Conservation (phyloP, 768 basidiomycete genomes). For the Leucocoprinus leucothites region DNA sequence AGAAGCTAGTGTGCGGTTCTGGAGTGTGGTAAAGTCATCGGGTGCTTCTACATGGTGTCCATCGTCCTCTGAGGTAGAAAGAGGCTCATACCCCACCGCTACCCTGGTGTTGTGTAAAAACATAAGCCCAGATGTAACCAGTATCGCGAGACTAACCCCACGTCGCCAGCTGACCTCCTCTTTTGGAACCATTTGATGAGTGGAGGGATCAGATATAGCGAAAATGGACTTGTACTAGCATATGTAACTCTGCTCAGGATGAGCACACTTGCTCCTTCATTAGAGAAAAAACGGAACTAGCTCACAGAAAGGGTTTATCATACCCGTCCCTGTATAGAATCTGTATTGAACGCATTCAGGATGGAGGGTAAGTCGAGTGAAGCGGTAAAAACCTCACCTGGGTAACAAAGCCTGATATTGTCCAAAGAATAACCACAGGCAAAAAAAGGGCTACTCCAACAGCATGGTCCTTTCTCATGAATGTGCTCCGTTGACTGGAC, state of each 20-base stretch:
- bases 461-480: conserved; percentile 32
- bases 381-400: conserved; percentile 66
- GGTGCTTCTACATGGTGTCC: background rate
- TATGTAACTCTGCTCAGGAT: conserved; percentile 48
- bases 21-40: background rate
- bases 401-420: conserved; percentile 80
- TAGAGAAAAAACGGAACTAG: background rate
- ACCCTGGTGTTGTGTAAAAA: background rate
- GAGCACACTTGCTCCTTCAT: background rate
- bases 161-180: background rate
- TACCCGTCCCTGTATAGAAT: conserved; percentile 60
- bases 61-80: conserved; percentile 15
- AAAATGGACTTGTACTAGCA: conserved; percentile 84
- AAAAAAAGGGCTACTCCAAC: conserved; percentile 70
- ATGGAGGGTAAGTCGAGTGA: background rate
- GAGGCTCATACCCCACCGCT: conserved; percentile 21
- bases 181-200: conserved; percentile 22
- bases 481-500: background rate
- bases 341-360: conserved; percentile 24
- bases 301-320: conserved; percentile 84
- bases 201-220: conserved; percentile 29
- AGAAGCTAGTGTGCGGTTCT: background rate
- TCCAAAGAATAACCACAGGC: conserved; percentile 84
- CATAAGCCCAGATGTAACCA: background rate
- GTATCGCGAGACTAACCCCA: background rate